Conservation (phyloP, 257 asterid genomes). For the Linderniella brevidens region DNA sequence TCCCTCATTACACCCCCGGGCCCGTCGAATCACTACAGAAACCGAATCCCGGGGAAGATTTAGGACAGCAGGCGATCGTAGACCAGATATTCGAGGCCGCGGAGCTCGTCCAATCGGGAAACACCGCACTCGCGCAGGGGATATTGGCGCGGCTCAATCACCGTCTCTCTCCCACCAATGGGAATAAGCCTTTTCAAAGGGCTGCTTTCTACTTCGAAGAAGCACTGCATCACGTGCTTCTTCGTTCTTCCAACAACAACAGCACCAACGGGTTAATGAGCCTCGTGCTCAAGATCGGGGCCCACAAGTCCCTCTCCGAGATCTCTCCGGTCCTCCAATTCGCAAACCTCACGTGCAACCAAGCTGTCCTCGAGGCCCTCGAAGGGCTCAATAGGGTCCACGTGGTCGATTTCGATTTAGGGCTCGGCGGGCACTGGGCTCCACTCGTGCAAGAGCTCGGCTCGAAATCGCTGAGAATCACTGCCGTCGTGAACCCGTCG, state of each 20-base stretch:
- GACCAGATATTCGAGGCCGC: conserved; percentile 81
- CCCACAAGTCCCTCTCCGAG: conserved; percentile 81
- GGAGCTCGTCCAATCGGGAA: conserved; percentile 75
- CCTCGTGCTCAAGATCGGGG: conserved; percentile 68
- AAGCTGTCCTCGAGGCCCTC: conserved; percentile 66
- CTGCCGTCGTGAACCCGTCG: conserved; percentile 51
- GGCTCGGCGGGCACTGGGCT: conserved; percentile 95
- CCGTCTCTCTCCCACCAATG: conserved; percentile 78
- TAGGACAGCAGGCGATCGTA: conserved; percentile 41
- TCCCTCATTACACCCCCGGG: conserved; percentile 36
- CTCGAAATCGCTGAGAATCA: conserved; percentile 47
- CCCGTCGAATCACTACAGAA: conserved; percentile 26
- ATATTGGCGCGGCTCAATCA: conserved; percentile 99
- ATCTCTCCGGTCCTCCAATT: conserved; percentile 78
- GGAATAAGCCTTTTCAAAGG: conserved; percentile 60
- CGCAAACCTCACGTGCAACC: conserved; percentile 80
- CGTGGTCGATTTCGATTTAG: conserved; percentile 75
- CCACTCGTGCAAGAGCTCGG: conserved; percentile 95
- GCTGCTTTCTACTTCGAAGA: conserved; percentile 90
- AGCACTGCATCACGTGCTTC: conserved; percentile 58
- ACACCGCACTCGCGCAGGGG: conserved; percentile 88
- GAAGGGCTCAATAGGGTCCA: conserved; percentile 65
- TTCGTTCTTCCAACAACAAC: conserved; percentile 14
- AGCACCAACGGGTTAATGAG: conserved; percentile 24
- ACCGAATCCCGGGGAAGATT: conserved; percentile 42